These are phyloP conservation scores for Castanopsis chinensis DNA, from an alignment of 306 rosid genomes.

Conservation along the genomic window DNA sequence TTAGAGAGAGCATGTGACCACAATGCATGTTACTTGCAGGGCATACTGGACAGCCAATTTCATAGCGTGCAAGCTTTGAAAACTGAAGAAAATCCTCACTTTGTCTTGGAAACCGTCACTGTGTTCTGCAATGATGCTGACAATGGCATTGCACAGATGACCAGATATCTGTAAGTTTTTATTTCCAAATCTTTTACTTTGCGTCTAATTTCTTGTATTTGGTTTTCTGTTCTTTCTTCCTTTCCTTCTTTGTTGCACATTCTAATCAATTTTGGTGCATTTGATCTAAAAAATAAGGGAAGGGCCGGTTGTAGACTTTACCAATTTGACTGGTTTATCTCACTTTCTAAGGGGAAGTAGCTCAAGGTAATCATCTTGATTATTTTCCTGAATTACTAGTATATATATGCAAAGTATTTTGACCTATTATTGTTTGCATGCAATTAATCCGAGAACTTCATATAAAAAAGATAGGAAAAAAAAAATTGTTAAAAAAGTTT, in stretches of 20 bases:
- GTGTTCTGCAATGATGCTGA: neutral
- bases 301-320: neutral
- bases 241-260: neutral
- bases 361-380: conserved; percentile 1
- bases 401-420: too few relatives aligned
- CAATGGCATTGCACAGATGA: neutral
- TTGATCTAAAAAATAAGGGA: conserved; percentile 10
- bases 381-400: neutral
- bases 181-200: neutral
- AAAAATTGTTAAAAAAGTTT: neutral
- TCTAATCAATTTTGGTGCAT: neutral
- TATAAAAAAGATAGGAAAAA: neutral
- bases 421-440: neutral
- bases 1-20: neutral
- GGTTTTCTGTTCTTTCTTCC: neutral
- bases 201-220: neutral
- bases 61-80: neutral
- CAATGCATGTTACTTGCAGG: neutral
- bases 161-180: neutral
- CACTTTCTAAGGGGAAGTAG: conserved; percentile 6
- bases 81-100: neutral
- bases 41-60: conserved; percentile 5
- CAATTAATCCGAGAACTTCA: neutral
- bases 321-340: neutral
- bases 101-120: neutral